These are phyloP conservation scores for Phytophthora citrophthora DNA, from an alignment of 352 stramenopile species.

Conservation along the genomic window DNA sequence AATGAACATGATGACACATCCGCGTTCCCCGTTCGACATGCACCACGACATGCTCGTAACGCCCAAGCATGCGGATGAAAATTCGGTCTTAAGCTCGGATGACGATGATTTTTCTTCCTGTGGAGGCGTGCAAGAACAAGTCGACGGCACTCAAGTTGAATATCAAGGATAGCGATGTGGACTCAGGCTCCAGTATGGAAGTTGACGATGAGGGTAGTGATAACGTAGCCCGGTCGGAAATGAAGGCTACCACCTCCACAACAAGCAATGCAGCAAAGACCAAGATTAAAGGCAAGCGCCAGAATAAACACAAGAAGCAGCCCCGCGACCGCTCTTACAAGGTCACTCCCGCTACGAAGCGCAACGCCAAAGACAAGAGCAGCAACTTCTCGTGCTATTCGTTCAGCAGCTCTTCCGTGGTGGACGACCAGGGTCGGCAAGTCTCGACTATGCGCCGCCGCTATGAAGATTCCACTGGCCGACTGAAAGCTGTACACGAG, in stretches of 20 bases:
- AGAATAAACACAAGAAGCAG: conserved; percentile 1
- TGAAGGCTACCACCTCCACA: too few relatives aligned
- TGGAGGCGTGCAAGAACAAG: conserved; percentile 12
- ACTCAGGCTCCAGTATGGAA: conserved; percentile 16
- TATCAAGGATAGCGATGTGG: not conserved
- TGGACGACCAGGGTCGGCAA: conserved; percentile 41
- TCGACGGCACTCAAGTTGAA: conserved; percentile 7
- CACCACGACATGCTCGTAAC: not conserved
- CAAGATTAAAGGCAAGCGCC: not conserved
- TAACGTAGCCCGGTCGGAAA: too few relatives aligned
- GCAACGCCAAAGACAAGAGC: not conserved
- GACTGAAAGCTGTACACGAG: conserved; percentile 68
- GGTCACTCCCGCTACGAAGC: not conserved
- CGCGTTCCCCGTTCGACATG: conserved; percentile 20
- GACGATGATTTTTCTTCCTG: conserved; percentile 13
- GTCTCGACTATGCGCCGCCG: conserved; percentile 42
- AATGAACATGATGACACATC: conserved; percentile 34
- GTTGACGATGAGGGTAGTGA: not conserved
- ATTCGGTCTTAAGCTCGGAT: not conserved
- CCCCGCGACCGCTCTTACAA: not conserved
- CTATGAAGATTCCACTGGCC: conserved; percentile 55
- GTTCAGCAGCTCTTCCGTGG: conserved; percentile 34
- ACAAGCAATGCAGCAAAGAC: not conserved
- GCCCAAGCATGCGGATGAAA: conserved; percentile 6
- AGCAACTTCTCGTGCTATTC: conserved; percentile 42